Percentiles rank a stretch among this genome's conserved stretches.
Conservation (phyloP, 2,329 filamentous ascomycete species). For the Pestalotiopsis sp. region DNA sequence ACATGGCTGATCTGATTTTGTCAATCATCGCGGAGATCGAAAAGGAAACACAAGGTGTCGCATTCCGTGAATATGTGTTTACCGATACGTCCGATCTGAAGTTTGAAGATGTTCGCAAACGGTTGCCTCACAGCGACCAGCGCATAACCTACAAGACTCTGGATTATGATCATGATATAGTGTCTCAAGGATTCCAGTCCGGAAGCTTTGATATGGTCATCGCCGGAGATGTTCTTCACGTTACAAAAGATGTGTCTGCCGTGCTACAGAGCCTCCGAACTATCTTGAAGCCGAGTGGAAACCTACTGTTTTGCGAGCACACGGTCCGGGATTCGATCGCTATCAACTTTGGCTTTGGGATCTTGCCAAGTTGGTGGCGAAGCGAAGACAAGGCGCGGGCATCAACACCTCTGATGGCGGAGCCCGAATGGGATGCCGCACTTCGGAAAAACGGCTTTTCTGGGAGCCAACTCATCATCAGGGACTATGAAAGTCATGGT, state of each 20-base stretch:
- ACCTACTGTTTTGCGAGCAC: constrained; percentile 15
- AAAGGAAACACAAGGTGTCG: background rate
- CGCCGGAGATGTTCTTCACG: constrained; percentile 21
- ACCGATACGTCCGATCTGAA: background rate
- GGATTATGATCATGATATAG: constrained; percentile 17
- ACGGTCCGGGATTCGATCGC: constrained; percentile 9
- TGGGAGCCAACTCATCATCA: constrained; percentile 23
- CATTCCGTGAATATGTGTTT: background rate
- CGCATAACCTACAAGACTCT: constrained; percentile 21
- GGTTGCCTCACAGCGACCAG: constrained; percentile 13
- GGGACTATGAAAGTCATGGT: constrained; percentile 19
- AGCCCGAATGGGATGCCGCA: constrained; percentile 20
- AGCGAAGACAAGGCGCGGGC: constrained; percentile 3
- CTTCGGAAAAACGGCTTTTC: constrained; percentile 22
- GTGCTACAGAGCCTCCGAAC: constrained; percentile 20
- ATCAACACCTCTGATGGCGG: background rate
- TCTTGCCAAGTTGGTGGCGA: constrained; percentile 12
- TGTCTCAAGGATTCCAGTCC: background rate
- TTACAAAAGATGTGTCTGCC: constrained; percentile 17
- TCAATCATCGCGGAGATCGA: constrained; percentile 1
- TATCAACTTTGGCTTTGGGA: background rate
- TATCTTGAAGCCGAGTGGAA: constrained; percentile 22
- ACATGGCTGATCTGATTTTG: constrained; percentile 22
- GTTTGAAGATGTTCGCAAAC: background rate
- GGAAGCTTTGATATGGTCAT: constrained; percentile 9